A percentile compares a stretch with the other conserved stretches of the same genome.
Conservation (phyloP, 2,329 filamentous ascomycete genomes). For the Pseudocercospora musae region DNA sequence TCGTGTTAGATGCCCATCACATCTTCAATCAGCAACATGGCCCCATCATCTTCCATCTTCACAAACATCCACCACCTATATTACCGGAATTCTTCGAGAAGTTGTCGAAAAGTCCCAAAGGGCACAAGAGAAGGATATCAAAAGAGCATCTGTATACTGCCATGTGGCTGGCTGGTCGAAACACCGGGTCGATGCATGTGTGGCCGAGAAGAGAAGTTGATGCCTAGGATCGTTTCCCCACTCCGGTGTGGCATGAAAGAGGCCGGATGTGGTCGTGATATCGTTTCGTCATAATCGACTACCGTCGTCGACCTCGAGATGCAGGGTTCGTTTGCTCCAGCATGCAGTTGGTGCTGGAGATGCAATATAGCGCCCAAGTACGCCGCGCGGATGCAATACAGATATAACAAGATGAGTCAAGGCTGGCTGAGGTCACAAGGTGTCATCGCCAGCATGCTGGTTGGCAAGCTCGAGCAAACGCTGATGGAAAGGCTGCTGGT, state of each 20-base stretch:
- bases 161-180: not conserved
- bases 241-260: constrained; percentile 9
- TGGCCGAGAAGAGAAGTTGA: constrained; percentile 20
- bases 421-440: constrained; percentile 2
- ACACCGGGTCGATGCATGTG: not conserved
- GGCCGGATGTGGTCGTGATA: constrained; percentile 23
- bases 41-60: constrained; percentile 3
- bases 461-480: constrained; percentile 32
- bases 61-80: constrained; percentile 10
- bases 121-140: constrained; percentile 12
- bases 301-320: constrained; percentile 18
- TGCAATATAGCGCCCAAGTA: constrained; percentile 13
- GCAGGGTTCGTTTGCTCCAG: constrained; percentile 15
- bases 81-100: constrained; percentile 1
- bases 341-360: constrained; percentile 18
- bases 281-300: constrained; percentile 24
- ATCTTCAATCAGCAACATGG: constrained; percentile 6
- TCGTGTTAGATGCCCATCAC: constrained; percentile 9
- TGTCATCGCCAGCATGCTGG: constrained; percentile 16
- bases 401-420: constrained; percentile 9
- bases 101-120: constrained; percentile 8
- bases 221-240: constrained; percentile 18
- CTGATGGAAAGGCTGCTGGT: constrained; percentile 33
- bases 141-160: constrained; percentile 4
- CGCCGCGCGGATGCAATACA: constrained; percentile 18